phyloP scores from a whole-genome alignment of 495 filamentous ascomycete genomes.

The Glutinoglossum americanum region DNA sequence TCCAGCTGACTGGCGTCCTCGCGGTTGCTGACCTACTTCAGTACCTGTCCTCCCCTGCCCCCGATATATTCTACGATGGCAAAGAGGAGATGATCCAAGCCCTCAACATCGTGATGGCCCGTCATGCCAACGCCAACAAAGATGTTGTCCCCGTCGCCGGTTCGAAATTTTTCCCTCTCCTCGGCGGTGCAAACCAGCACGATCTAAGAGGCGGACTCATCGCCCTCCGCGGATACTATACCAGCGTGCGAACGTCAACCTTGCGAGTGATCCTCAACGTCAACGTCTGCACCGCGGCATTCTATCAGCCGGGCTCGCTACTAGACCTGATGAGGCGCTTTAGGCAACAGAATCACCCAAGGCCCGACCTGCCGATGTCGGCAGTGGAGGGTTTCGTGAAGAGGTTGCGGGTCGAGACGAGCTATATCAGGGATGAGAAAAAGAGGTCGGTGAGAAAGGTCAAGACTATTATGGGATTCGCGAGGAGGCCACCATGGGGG shows the following conservation, averaged over 20 bases:
- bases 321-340: conserved; percentile 8
- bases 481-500: not conserved
- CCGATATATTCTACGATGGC: conserved; percentile 7
- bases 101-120: conserved; percentile 31
- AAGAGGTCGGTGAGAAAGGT: conserved; percentile 17
- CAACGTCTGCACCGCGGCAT: conserved; percentile 23
- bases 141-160: conserved; percentile 17
- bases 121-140: conserved; percentile 17
- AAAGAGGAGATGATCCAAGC: conserved; percentile 21
- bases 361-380: not conserved
- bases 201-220: conserved; percentile 19
- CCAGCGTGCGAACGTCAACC: conserved; percentile 23
- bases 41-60: conserved; percentile 13
- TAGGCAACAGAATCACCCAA: not conserved
- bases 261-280: conserved; percentile 25
- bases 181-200: conserved; percentile 7
- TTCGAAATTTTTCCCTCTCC: conserved; percentile 12
- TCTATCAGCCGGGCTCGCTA: conserved; percentile 19
- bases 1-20: conserved; percentile 7
- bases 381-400: not conserved
- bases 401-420: conserved; percentile 9
- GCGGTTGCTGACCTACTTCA: conserved; percentile 11
- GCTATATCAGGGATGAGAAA: conserved; percentile 15
- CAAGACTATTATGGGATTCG: conserved; percentile 9
- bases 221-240: conserved; percentile 25